Evolutionary conservation across 306 rosid genomes (phyloP), one percentile per base, ranked within the genome.

Genomic region (Cucurbita argyrosperma): DNA sequence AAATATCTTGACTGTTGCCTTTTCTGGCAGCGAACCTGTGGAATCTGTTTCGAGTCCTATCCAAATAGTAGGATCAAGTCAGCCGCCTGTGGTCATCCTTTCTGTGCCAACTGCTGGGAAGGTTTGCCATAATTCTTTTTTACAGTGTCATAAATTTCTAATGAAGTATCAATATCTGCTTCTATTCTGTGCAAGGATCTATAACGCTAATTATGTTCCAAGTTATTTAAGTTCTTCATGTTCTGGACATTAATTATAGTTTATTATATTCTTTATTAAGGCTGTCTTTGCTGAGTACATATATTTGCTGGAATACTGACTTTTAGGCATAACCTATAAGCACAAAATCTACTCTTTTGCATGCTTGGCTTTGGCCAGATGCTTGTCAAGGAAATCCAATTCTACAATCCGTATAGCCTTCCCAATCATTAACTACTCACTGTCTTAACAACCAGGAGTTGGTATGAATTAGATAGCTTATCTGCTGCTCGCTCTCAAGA

Each of bases 51-150:
- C 66, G 96, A 89, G 57, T 76, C 71, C 47, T 79, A 75, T 82
- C 84, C 86, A 74, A 74, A 23, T 65, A 79, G 80, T 38, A 77
- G 71, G 79, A 85, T 85, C 67, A 80, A 79, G 78, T 85, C 86
- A 76, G 85, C 84, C 61, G 85, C 85, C 40, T 92, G 96, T 87
- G 90, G 94, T 21, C 97, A 92, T 81, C 89, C 93, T 52, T 92
- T 75, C 72, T 92, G 97, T 77, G 71, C 69, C 78, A 43, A 85
- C 49, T 92, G 97, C 78, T 92, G 96, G 93, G 86, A 18, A 79
- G 88, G 79, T 76, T 76, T 50, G 72, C 51, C 14, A 37, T 13
- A 13, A 7, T 73, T 18, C 35, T 39, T 23, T 57, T 56, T 58
- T 59, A 52, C 56, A 52, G 5, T 16, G 56, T 52, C 3, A 52